Conservation (phyloP, 352 stramenopile species). For the Phytophthora fragariae region DNA sequence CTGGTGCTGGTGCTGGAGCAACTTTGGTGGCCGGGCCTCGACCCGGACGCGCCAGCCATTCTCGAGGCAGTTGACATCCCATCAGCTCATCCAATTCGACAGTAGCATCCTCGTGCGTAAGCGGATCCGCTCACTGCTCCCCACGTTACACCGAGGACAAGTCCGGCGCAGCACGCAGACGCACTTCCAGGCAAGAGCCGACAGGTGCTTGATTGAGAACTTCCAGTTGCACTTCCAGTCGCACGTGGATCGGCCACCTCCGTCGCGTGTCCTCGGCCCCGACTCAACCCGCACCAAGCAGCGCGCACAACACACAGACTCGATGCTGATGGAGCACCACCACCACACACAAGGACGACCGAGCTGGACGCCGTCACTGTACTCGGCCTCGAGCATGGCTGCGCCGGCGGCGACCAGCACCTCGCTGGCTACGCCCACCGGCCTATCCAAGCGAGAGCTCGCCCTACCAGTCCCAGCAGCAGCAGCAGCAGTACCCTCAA, state of each 20-base stretch:
- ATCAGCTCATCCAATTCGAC: slow-evolving; percentile 48
- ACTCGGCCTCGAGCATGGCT: slow-evolving; percentile 3
- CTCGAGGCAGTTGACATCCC: slow-evolving; percentile 38
- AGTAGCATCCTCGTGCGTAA: slow-evolving; percentile 40
- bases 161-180: background rate
- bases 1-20: slow-evolving; percentile 23
- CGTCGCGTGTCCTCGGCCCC: slow-evolving; percentile 25
- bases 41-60: slow-evolving; percentile 33
- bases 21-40: slow-evolving; percentile 16
- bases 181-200: too few relatives aligned
- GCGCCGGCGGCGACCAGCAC: background rate
- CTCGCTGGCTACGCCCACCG: slow-evolving; percentile 25
- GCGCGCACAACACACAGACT: background rate
- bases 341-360: slow-evolving; percentile 34
- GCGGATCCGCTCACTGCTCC: slow-evolving; percentile 8
- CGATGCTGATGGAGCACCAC: slow-evolving; percentile 40
- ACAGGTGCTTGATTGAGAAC: slow-evolving; percentile 13
- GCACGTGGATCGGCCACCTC: slow-evolving; percentile 6
- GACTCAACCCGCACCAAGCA: background rate
- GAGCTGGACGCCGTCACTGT: slow-evolving; percentile 36
- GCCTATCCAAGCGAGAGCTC: slow-evolving; percentile 15
- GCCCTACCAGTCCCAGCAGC: slow-evolving; percentile 20
- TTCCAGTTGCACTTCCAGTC: slow-evolving; percentile 12
- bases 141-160: slow-evolving; percentile 22
- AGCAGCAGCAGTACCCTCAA: slow-evolving; percentile 20